Evolutionary conservation across 2,329 filamentous ascomycete species (phyloP), one percentile per base, ranked within the genome.

Genomic region (Juglanconis juglandina): DNA sequence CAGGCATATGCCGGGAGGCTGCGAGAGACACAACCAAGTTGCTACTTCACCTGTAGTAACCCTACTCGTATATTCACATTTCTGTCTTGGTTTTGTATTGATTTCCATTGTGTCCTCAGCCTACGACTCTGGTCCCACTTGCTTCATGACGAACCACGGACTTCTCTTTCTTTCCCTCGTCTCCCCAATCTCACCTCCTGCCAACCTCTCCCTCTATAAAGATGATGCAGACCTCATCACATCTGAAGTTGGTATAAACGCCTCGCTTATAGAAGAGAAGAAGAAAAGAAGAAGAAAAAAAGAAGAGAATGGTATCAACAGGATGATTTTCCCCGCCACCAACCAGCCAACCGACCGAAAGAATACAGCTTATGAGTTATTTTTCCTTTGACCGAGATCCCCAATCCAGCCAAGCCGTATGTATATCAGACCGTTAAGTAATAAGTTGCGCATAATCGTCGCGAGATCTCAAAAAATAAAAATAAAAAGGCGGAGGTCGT

Each of bases 301-400:
- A 41, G 35, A 48, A 41, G 10, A 50, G 46, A 49, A 42, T 57
- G 60, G 60, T 60, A 63, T 63, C 61, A 60, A 60, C 33, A 53
- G 41, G 53, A 57, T 50, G 33, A 53, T 57, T n/a, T 32, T 56
- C 46, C 46, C 46, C 44, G 30, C 53, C 47, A 48, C 35, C 30
- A 13, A 14, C 32, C 39, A 46, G 44, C 48, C 48, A 41, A 30
- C 48, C 42, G 9, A 30, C 41, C 10, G 5, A 24, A 24, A 24
- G 24, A 46, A 46, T 7, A 46, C 42, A 17, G 39, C 11, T 5
- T 4, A 42, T 13, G 7, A 42, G 4, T 11, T 13, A 13, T 42
- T 42, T 11, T 13, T 42, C 10, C 39, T 42, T 42, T 10, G 6
- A 4, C 39, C 39, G 2, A 24, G 24, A 24, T 46, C 47, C 32